Base-by-base conservation (phyloP, 257 asterid genomes). In the Nicotiana otophora region DNA sequence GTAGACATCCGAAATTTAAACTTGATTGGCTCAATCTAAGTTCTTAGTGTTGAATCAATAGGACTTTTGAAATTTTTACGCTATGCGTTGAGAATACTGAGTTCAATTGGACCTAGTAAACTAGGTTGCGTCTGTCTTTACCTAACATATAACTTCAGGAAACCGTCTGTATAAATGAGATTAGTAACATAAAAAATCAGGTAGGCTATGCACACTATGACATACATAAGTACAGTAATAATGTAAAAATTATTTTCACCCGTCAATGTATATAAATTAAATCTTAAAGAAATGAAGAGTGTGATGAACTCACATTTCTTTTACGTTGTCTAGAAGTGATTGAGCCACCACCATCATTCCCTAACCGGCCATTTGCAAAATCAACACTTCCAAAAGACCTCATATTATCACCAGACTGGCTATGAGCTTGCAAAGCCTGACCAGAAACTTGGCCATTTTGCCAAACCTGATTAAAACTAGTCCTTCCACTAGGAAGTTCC, bases 401-500 rank as follows among this genome's bases (percentile, higher is more conserved):
- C 51, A 33, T 0, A 26, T 91, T 84, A 0, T 85, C 90, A 26
- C 78, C 77, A 20, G 2, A 12, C 3, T 1, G 10, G 20, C 1
- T 17, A 61, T 95, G 98, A 10, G 0, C 0, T 30, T 0, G 16
- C 64, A 87, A 92, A 62, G 8, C 7, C 60, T 53, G 83, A 0
- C 91, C 92, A 8, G 89, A 63, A 20, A 95, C 85, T 19, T 1
- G 81, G 0, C 98, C 98, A 60, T 66, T 60, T 66, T 95, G 98
- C 98, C 98, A 95, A 2, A 89, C 93, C 28, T 93, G 98, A 12
- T 84, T 84, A 58, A 91, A 93, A 26, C 86, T 86, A 0, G 97
- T 91, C 10, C 81, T 54, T 5, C 92, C 93, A 1, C 74, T 6
- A 0, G 97, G 95, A 31, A 95, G 92, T 23, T 64, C 75, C 31